phyloP scores from a whole-genome alignment of 2,329 filamentous ascomycete genomes.

The Aspergillus sp. region DNA sequence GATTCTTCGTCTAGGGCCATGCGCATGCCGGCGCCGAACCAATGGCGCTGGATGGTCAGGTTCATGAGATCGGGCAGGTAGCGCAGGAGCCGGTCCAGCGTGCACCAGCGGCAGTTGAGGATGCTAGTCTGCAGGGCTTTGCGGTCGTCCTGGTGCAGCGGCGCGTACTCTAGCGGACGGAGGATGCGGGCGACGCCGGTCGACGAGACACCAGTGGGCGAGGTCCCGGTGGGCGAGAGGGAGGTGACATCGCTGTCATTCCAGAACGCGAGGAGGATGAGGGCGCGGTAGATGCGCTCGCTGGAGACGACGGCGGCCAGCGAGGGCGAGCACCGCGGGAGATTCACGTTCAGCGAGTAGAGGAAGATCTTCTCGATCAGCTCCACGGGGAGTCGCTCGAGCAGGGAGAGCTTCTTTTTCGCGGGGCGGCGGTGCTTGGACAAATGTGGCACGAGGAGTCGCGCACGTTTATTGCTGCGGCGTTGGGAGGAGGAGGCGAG shows the following conservation, averaged over 20 bases:
- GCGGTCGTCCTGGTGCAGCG: constrained; percentile 27
- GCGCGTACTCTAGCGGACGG: constrained; percentile 34
- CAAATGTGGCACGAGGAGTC: constrained; percentile 9
- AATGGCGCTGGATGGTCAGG: constrained; percentile 33
- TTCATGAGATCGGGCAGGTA: constrained; percentile 35
- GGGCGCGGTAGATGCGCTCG: constrained; percentile 39
- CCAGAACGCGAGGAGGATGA: constrained; percentile 44
- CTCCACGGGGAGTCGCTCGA: constrained; percentile 51
- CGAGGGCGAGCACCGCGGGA: constrained; percentile 42
- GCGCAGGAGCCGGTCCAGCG: constrained; percentile 29
- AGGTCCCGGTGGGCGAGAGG: constrained; percentile 19
- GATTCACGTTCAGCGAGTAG: constrained; percentile 45
- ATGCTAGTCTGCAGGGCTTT: constrained; percentile 34
- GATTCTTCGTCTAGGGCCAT: constrained; percentile 20
- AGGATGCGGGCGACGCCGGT: constrained; percentile 30
- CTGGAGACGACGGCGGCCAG: constrained; percentile 41
- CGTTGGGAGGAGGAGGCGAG: constrained; percentile 9
- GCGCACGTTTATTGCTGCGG: constrained; percentile 13
- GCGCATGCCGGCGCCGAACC: constrained; percentile 26
- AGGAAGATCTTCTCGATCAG: constrained; percentile 55
- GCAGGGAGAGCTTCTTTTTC: constrained; percentile 23
- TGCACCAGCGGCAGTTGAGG: constrained; percentile 42
- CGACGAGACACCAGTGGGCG: constrained; percentile 1
- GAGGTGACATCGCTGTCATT: constrained; percentile 14
- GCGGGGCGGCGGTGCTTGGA: background rate